phyloP scores from a whole-genome alignment of 345 rosid species.

The Citrus australasica region DNA sequence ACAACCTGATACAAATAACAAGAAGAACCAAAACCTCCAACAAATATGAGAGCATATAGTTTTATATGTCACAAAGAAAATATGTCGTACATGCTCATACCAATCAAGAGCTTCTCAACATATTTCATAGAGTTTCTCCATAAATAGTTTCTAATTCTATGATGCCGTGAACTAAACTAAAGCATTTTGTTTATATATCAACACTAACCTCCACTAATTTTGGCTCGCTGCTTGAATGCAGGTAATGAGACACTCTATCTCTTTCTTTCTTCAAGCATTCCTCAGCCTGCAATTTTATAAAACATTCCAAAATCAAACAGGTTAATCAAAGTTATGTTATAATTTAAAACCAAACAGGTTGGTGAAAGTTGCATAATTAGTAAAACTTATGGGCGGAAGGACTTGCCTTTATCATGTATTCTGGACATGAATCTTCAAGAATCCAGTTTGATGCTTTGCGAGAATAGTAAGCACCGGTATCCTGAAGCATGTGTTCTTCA shows the following conservation, averaged over 20 bases:
- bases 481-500: slow-evolving; percentile 67
- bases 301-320: not conserved
- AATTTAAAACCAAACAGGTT: not conserved
- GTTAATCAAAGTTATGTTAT: not conserved
- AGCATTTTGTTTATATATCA: not conserved
- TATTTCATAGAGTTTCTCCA: not conserved
- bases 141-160: not conserved
- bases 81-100: not conserved
- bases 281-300: slow-evolving; percentile 60
- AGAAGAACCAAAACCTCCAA: not conserved
- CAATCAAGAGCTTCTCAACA: not conserved
- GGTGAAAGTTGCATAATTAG: not conserved
- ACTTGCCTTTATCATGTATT: slow-evolving; percentile 76
- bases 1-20: not conserved
- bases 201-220: slow-evolving; percentile 90
- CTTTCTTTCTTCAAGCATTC: slow-evolving; percentile 90
- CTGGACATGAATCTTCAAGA: slow-evolving; percentile 70
- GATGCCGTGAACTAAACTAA: not conserved
- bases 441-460: slow-evolving; percentile 91
- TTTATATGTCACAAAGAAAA: not conserved
- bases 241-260: slow-evolving; percentile 85
- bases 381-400: not conserved
- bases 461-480: slow-evolving; percentile 72
- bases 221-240: slow-evolving; percentile 82
- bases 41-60: not conserved